A percentile compares a stretch with the other conserved stretches of the same genome.
Evolutionary conservation across 2,329 filamentous ascomycete species (phyloP).

Genomic region (Aspergillus pseudoterreus): DNA sequence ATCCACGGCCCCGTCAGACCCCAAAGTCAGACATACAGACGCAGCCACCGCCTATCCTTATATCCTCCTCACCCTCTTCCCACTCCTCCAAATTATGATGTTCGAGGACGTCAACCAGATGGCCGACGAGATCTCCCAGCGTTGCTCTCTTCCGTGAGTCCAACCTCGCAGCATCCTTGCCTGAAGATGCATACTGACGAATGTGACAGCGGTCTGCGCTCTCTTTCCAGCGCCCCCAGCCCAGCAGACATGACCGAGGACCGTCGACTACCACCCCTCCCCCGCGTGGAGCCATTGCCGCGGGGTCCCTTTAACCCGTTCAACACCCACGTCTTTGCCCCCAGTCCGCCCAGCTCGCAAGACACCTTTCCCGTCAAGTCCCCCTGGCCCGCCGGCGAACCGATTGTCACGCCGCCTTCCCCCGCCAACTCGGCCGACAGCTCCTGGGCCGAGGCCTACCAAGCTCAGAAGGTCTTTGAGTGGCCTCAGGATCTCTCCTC

Average conservation of each 20-base stretch:
- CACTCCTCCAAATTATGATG: conserved; percentile 16
- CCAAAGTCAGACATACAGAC: conserved; percentile 19
- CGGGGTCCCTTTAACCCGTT: conserved; percentile 38
- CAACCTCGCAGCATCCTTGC: neutral
- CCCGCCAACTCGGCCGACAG: conserved; percentile 36
- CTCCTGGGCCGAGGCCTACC: conserved; percentile 33
- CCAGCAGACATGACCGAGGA: conserved; percentile 29
- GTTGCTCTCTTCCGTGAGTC: conserved; percentile 36
- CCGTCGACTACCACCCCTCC: conserved; percentile 36
- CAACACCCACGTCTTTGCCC: conserved; percentile 24
- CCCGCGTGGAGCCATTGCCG: conserved; percentile 34
- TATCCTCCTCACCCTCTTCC: neutral
- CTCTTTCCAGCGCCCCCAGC: conserved; percentile 19
- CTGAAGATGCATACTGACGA: neutral
- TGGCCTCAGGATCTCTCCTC: conserved; percentile 34
- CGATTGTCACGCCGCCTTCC: conserved; percentile 32
- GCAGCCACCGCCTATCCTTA: neutral
- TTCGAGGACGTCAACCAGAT: conserved; percentile 29
- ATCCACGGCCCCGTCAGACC: conserved; percentile 4
- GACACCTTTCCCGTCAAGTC: conserved; percentile 34
- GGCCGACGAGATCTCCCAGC: conserved; percentile 26
- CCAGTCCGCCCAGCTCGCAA: conserved; percentile 31
- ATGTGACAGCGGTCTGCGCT: conserved; percentile 18
- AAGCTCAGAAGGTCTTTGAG: conserved; percentile 27
- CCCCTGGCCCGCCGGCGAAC: conserved; percentile 26